Percentiles rank a stretch among this genome's conserved stretches.
Conservation (phyloP, 2,329 filamentous ascomycete genomes). For the Neurospora crassa region DNA sequence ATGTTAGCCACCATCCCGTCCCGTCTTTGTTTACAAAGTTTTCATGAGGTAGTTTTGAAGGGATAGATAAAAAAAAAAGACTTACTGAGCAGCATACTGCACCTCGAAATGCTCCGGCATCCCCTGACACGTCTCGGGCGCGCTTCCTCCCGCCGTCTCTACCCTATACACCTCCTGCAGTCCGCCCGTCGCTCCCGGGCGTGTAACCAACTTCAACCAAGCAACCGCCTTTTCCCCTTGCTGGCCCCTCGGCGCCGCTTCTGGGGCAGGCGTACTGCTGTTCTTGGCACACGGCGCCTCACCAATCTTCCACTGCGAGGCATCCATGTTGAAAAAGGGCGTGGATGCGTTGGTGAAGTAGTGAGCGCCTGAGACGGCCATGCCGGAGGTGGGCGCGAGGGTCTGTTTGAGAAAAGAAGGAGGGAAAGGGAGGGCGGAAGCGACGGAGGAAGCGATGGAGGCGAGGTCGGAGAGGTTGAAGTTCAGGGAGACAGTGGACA, state of each 20-base stretch:
- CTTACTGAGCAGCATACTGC: constrained; percentile 77
- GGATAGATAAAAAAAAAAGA: constrained; percentile 20
- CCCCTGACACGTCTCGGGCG: constrained; percentile 64
- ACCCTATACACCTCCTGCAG: constrained; percentile 75
- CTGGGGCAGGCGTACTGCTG: constrained; percentile 52
- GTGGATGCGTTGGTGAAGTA: constrained; percentile 65
- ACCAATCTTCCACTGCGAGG: constrained; percentile 42
- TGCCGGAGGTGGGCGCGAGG: constrained; percentile 44
- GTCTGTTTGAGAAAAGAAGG: constrained; percentile 10
- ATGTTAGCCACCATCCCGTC: constrained; percentile 1
- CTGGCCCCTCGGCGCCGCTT: constrained; percentile 47
- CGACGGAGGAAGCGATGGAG: constrained; percentile 21
- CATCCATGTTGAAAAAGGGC: constrained; percentile 73
- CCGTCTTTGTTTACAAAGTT: too few species aligned
- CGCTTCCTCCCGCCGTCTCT: constrained; percentile 69
- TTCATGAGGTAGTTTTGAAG: too few species aligned
- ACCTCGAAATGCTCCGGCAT: constrained; percentile 57
- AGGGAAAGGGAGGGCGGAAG: constrained; percentile 6
- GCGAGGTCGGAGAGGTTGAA: constrained; percentile 42
- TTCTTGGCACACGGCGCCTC: constrained; percentile 55
- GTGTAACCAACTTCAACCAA: constrained; percentile 65
- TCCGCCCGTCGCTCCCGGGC: constrained; percentile 45
- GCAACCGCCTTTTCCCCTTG: constrained; percentile 59
- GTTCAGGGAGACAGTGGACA: constrained; percentile 60
- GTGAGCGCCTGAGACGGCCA: constrained; percentile 65